Conservation (phyloP, 352 stramenopile genomes). For the Phytophthora constricta region DNA sequence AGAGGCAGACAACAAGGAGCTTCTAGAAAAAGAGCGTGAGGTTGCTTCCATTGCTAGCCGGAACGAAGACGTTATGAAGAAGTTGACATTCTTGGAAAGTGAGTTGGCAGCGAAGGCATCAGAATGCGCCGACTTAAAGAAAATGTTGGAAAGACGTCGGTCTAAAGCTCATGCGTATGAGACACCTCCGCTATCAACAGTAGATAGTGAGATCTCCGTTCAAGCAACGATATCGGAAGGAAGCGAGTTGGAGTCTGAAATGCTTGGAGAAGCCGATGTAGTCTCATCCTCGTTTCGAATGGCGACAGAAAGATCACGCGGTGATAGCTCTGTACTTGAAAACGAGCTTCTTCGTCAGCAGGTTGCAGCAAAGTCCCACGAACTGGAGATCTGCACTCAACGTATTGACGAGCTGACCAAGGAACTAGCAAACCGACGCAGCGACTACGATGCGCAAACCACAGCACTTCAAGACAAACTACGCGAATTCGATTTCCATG, state of each 20-base stretch:
- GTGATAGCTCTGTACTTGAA: constrained; percentile 37
- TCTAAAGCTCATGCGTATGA: constrained; percentile 5
- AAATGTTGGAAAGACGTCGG: constrained; percentile 35
- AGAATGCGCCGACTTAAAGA: constrained; percentile 57
- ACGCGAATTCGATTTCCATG: constrained; percentile 54
- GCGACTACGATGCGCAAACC: constrained; percentile 64
- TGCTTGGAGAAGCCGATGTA: background rate
- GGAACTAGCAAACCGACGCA: constrained; percentile 56
- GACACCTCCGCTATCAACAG: constrained; percentile 15
- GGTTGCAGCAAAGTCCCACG: constrained; percentile 51
- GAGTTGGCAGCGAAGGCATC: constrained; percentile 57
- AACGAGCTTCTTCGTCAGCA: constrained; percentile 69
- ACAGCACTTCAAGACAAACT: constrained; percentile 51
- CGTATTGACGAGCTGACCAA: constrained; percentile 55
- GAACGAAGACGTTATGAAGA: constrained; percentile 61
- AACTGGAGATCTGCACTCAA: constrained; percentile 49
- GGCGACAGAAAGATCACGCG: constrained; percentile 26
- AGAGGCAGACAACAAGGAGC: constrained; percentile 45
- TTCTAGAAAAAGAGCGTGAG: constrained; percentile 47
- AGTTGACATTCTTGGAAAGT: constrained; percentile 55
- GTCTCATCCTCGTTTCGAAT: background rate
- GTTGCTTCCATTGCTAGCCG: constrained; percentile 44
- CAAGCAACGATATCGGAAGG: constrained; percentile 22
- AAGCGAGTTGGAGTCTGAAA: constrained; percentile 12
- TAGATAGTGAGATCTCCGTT: constrained; percentile 9